A percentile compares a stretch with the other conserved stretches of the same genome.
Evolutionary conservation across 129 eudicot species (phyloP).

Genomic region (Artemisia argyi): DNA sequence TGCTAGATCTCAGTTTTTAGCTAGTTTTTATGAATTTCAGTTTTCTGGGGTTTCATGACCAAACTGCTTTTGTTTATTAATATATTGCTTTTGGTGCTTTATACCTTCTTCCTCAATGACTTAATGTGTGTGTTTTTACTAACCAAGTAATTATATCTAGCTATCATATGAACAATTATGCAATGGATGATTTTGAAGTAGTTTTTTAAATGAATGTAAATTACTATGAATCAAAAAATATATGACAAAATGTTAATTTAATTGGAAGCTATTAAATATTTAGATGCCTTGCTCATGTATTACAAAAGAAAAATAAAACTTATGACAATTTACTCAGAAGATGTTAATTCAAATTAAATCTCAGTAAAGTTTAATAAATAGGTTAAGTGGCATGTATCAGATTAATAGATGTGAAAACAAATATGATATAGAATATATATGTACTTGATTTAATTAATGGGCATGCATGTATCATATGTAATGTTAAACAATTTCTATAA

Average conservation of each 20-base stretch:
- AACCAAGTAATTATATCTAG: not conserved
- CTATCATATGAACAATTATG: no score
- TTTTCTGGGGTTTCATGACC: slow-evolving; percentile 36
- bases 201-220: not conserved
- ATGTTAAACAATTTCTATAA: not conserved
- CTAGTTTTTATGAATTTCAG: slow-evolving; percentile 32
- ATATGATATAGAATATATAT: not conserved
- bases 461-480: not conserved
- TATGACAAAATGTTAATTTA: no score
- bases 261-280: no score
- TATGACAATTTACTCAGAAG: not conserved
- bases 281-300: no score
- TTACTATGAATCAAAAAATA: not conserved
- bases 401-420: not conserved
- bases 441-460: not conserved
- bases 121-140: slow-evolving; percentile 6
- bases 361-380: no score
- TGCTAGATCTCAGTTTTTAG: slow-evolving; percentile 31
- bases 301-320: no score
- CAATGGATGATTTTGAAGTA: no score
- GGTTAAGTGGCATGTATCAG: not conserved
- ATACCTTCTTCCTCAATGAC: slow-evolving; percentile 18
- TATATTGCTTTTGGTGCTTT: slow-evolving; percentile 41
- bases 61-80: slow-evolving; percentile 44
- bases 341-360: no score